Evolutionary conservation across 805 yeast species (phyloP), one percentile per base, ranked within the genome.

Genomic region (Ogataea wickerhamii): DNA sequence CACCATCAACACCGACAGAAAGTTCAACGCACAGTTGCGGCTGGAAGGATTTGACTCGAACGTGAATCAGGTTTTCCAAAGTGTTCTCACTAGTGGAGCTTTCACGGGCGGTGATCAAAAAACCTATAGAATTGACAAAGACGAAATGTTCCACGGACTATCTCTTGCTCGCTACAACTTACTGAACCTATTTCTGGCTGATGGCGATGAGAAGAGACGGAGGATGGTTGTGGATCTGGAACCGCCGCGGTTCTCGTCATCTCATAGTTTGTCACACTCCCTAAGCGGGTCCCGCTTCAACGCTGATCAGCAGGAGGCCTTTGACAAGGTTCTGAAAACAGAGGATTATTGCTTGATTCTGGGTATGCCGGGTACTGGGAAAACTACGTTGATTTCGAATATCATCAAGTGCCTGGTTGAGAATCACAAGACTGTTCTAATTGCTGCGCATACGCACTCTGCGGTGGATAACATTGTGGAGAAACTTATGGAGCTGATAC

Each of bases 331-430:
- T 0, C 55, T 87, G 33, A 59, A 70, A 12, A 73, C 93, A 0
- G 57, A 78, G 37, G 95, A 89, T 55, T 93, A 86, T 55, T 70
- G 89, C 4, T 67, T 93, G 50, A 74, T 93, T 14, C 64, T 91
- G 43, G 98, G 98, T 0, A 93, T 93, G 98, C 98, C 98, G 0
- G 98, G 98, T 3, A 93, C 98, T 0, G 98, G 96, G 7, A 87
- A 87, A 54, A 87, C 96, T 2, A 87, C 98, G 0, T 84, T 89
- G 0, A 88, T 93, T 37, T 83, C 94, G 0, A 79, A 81, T 32
- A 52, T 93, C 13, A 81, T 89, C 29, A 70, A 73, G 40, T 65
- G 74, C 28, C 56, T 93, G 20, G 82, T 80, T 3, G 61, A 63
- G 1, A 70, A 71, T 32, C 78, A 76, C 1, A 84, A 84, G 53